Evolutionary conservation across 2,329 filamentous ascomycete species (phyloP).

Genomic region (Phialophora expanda): DNA sequence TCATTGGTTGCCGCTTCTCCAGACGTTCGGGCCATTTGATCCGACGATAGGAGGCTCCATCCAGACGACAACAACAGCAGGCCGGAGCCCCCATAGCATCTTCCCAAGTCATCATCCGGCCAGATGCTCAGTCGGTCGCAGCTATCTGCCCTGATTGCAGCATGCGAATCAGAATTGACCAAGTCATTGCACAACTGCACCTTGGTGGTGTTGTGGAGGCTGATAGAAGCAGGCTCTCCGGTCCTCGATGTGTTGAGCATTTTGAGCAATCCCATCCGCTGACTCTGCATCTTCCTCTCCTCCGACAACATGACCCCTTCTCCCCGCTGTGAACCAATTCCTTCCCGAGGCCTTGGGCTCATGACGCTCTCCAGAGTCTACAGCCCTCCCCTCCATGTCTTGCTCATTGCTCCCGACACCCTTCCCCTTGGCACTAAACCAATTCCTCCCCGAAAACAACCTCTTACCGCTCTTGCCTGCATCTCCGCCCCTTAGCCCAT

Average conservation of each 20-base stretch:
- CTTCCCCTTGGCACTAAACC: neutral
- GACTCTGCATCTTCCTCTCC: constrained; percentile 4
- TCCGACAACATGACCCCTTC: neutral
- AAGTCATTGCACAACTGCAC: neutral
- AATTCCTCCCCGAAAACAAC: constrained; percentile 10
- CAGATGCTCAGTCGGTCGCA: neutral
- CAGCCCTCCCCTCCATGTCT: neutral
- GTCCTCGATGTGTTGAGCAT: neutral
- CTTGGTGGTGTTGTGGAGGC: neutral
- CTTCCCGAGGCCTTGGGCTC: neutral
- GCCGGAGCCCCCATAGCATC: neutral
- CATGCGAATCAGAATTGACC: neutral
- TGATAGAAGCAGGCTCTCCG: neutral
- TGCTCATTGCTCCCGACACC: neutral
- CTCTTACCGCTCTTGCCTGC: constrained; percentile 1
- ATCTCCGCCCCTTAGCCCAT: constrained; percentile 19
- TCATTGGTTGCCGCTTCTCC: constrained; percentile 25
- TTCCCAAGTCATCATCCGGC: neutral
- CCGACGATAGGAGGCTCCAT: neutral
- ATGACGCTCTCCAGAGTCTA: neutral
- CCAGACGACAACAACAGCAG: neutral
- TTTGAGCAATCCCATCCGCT: neutral
- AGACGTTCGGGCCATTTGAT: constrained; percentile 1
- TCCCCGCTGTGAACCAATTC: neutral
- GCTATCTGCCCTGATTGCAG: neutral